These are phyloP conservation scores for Eutrema salsugineum DNA, from an alignment of 441 rosid species.

Conservation along the genomic window DNA sequence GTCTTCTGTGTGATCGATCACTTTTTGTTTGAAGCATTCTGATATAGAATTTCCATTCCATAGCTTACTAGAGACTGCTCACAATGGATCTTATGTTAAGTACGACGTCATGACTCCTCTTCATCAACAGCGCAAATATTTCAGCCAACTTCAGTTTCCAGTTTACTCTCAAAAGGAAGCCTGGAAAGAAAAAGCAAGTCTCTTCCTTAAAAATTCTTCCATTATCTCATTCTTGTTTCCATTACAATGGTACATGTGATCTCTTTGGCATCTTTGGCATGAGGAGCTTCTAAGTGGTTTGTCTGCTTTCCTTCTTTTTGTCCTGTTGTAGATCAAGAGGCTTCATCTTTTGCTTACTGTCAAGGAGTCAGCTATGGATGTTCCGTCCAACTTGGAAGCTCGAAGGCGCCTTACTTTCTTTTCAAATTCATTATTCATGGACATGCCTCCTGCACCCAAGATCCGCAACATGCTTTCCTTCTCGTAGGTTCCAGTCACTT, in stretches of 20 bases:
- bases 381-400: constrained; percentile 63
- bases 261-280: background rate
- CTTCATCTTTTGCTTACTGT: constrained; percentile 56
- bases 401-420: constrained; percentile 63
- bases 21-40: background rate
- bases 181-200: constrained; percentile 63
- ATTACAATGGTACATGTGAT: background rate
- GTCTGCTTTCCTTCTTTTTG: background rate
- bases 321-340: constrained; percentile 41
- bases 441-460: constrained; percentile 63
- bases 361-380: constrained; percentile 68
- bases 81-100: constrained; percentile 44
- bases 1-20: background rate
- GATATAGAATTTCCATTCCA: background rate
- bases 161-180: constrained; percentile 45
- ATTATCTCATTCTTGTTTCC: background rate
- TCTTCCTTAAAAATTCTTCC: constrained; percentile 2
- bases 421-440: constrained; percentile 63
- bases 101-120: constrained; percentile 57
- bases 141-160: constrained; percentile 53
- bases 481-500: constrained; percentile 41
- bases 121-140: constrained; percentile 47
- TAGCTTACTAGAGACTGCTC: constrained; percentile 54
- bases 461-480: constrained; percentile 68
- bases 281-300: background rate